Base-by-base conservation (phyloP, 1,139 yeast species). In the Pichia norvegensis region DNA sequence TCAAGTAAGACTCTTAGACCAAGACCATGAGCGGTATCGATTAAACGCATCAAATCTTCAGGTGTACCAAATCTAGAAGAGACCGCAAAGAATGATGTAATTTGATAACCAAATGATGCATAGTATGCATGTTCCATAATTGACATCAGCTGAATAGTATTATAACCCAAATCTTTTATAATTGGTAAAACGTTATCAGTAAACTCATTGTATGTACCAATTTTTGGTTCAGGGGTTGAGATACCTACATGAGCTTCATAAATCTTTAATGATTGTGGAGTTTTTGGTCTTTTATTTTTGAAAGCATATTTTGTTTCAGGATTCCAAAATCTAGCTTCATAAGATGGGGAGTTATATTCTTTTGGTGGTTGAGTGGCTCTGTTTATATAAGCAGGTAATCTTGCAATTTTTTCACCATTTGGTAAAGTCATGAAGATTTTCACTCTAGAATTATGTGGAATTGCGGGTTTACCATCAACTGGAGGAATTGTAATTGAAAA, bases 81-180 rank as follows among this genome's bases (percentile, higher is more conserved):
- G 27, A 77, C 74, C 1, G 97, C 97, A 63, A 86, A 92, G 61
- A 90, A 92, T 50, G 84, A 85, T 36, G 97, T 90, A 29, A 92
- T 81, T 64, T 92, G 98, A 64, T 92, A 92, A 7, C 98, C 98
- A 64, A 92, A 92, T 0, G 95, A 86, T 1, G 97, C 98, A 62
- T 92, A 92, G 65, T 92, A 92, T 1, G 98, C 97, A 63, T 92
- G 98, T 65, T 92, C 98, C 98, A 92, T 92, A 43, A 92, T 76
- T 0, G 98, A 97, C 98, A 92, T 92, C 60, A 92, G 73, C 66
- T 92, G 98, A 56, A 92, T 84, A 8, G 95, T 81, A 62, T 92
- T 87, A 65, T 92, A 92, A 22, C 97, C 97, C 52, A 90, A 72
- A 52, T 81, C 76, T 57, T 79, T 79, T 56, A 92, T 85, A 40